Evolutionary conservation across 2,329 filamentous ascomycete species (phyloP).

Genomic region (Colletotrichum ledebouriae): DNA sequence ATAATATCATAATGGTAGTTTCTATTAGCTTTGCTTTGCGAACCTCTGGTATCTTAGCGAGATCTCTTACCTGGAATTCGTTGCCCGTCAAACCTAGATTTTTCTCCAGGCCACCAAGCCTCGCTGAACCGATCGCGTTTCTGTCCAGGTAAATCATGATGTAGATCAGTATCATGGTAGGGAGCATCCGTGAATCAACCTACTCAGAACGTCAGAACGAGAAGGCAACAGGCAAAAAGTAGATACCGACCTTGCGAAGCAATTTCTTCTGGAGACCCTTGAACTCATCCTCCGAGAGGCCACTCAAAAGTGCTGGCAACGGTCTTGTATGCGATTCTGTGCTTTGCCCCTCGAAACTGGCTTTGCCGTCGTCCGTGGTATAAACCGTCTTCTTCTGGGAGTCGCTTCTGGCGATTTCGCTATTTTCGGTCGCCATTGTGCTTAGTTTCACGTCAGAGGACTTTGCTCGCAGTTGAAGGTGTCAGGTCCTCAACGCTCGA

Average conservation of each 20-base stretch:
- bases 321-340: background rate
- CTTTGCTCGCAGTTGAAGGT: too few relatives aligned
- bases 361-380: background rate
- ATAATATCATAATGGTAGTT: fast-evolving
- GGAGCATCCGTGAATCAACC: constrained; percentile 71
- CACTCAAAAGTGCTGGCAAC: constrained; percentile 11
- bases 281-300: constrained; percentile 44
- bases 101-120: constrained; percentile 61
- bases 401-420: background rate
- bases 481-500: too few relatives aligned
- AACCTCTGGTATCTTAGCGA: background rate
- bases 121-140: constrained; percentile 64
- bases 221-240: background rate
- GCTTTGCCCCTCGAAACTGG: constrained; percentile 1
- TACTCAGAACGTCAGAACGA: background rate
- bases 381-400: background rate
- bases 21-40: background rate
- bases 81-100: constrained; percentile 51
- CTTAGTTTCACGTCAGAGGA: background rate
- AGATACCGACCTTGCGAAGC: constrained; percentile 66
- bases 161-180: constrained; percentile 78
- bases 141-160: constrained; percentile 76
- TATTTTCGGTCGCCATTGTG: background rate
- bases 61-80: constrained; percentile 53
- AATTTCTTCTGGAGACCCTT: constrained; percentile 66